A percentile compares a stretch with the other conserved stretches of the same genome.
phyloP scores from a whole-genome alignment of 2,329 filamentous ascomycete genomes.

The Aspergillus thermomutatus region DNA sequence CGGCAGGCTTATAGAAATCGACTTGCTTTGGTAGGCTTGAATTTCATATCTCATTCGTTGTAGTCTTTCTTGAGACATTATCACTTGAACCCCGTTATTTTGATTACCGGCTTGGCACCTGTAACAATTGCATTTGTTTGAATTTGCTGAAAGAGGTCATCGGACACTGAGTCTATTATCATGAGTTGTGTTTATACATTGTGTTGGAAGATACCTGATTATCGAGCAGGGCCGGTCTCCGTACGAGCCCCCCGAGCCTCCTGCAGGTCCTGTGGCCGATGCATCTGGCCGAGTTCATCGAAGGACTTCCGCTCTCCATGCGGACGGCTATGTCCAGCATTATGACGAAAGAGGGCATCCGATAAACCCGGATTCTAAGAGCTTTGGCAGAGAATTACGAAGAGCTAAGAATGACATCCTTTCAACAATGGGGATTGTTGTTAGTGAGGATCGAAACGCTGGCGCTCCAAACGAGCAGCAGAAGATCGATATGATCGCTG shows the following conservation, averaged over 20 bases:
- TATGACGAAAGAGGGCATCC: constrained; percentile 49
- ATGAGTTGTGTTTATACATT: neutral
- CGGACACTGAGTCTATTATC: neutral
- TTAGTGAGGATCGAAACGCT: constrained; percentile 38
- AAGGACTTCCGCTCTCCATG: constrained; percentile 26
- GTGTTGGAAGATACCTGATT: constrained; percentile 17
- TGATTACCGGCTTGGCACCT: neutral
- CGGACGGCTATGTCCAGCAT: constrained; percentile 45
- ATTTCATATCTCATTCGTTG: constrained; percentile 3
- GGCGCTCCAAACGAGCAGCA: constrained; percentile 36
- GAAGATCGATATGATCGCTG: constrained; percentile 35
- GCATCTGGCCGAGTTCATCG: constrained; percentile 17
- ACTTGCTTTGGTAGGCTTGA: constrained; percentile 43
- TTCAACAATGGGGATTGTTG: constrained; percentile 48
- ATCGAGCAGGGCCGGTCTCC: constrained; percentile 42
- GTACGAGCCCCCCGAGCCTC: constrained; percentile 40
- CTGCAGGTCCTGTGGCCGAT: constrained; percentile 17
- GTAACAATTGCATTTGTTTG: neutral
- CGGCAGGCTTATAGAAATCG: constrained; percentile 44
- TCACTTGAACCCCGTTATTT: neutral
- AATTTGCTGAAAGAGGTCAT: neutral
- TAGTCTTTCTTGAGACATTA: neutral
- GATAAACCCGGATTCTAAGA: constrained; percentile 42
- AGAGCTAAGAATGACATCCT: constrained; percentile 51
- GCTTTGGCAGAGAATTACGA: constrained; percentile 37